Conservation (phyloP, 306 rosid genomes). For the Citrullus colocynthis region DNA sequence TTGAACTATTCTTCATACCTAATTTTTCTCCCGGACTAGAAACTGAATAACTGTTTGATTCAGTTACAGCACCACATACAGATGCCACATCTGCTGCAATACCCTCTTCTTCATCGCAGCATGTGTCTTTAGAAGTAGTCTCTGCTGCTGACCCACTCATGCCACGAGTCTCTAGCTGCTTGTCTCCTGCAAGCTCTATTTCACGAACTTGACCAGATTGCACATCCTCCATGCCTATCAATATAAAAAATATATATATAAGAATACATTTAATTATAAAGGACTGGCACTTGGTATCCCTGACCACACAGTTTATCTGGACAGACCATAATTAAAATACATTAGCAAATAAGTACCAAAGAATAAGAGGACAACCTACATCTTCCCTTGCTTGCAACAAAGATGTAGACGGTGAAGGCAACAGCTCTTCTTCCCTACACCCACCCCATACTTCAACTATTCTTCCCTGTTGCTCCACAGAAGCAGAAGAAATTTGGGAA, state of each 20-base stretch:
- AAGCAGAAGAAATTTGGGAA: conserved; percentile 16
- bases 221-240: conserved; percentile 85
- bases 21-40: conserved; percentile 18
- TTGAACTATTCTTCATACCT: conserved; percentile 19
- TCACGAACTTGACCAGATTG: conserved; percentile 25
- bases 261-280: conserved; percentile 47
- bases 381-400: conserved; percentile 49
- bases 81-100: conserved; percentile 24
- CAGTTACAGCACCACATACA: conserved; percentile 18
- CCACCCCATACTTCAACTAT: conserved; percentile 19
- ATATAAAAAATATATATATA: conserved; percentile 41
- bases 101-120: conserved; percentile 22
- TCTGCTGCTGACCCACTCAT: conserved; percentile 20
- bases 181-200: conserved; percentile 28
- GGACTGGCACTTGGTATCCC: conserved; percentile 24
- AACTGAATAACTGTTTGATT: neutral
- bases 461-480: conserved; percentile 16
- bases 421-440: conserved; percentile 12
- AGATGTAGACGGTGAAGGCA: conserved; percentile 11
- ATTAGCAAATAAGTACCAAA: conserved; percentile 16
- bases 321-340: conserved; percentile 2
- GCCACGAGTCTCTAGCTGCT: conserved; percentile 21
- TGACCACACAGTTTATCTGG: conserved; percentile 17
- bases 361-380: conserved; percentile 85
- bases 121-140: conserved; percentile 18